Conservation (phyloP, 805 yeast genomes). For the Metschnikowia santaceciliae region DNA sequence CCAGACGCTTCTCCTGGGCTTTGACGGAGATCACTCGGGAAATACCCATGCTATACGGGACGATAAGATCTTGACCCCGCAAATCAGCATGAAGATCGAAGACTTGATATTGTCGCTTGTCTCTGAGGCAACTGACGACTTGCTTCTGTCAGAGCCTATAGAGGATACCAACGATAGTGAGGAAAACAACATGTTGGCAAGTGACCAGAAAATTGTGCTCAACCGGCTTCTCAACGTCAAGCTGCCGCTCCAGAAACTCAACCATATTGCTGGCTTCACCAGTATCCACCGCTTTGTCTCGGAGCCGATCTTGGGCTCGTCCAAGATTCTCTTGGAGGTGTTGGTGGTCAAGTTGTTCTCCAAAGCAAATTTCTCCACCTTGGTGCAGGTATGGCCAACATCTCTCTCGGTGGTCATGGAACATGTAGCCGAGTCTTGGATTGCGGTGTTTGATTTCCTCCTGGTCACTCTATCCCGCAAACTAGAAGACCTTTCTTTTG, state of each 20-base stretch:
- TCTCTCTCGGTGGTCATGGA: constrained; percentile 15
- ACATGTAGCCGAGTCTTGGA: constrained; percentile 16
- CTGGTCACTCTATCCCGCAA: constrained; percentile 31
- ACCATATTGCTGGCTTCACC: constrained; percentile 23
- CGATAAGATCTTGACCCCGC: constrained; percentile 19
- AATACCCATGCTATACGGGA: neutral
- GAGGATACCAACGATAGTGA: constrained; percentile 11
- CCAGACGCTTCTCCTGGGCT: constrained; percentile 9
- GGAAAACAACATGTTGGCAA: constrained; percentile 12
- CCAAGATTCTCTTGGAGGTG: constrained; percentile 15
- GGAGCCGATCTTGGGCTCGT: constrained; percentile 13
- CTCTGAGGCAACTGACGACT: constrained; percentile 10
- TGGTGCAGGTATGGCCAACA: constrained; percentile 21
- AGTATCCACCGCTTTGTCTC: constrained; percentile 23
- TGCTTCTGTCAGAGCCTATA: constrained; percentile 6
- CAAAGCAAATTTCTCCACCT: constrained; percentile 18
- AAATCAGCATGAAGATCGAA: constrained; percentile 23
- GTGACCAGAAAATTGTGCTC: constrained; percentile 17
- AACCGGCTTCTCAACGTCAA: constrained; percentile 14
- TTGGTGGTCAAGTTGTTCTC: constrained; percentile 20
- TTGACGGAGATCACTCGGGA: constrained; percentile 5
- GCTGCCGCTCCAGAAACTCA: constrained; percentile 22
- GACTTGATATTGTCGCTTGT: constrained; percentile 19
- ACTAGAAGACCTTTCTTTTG: constrained; percentile 29
- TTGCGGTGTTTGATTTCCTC: constrained; percentile 23